Evolutionary conservation across 305 asterid genomes (phyloP), one percentile per base, ranked within the genome.

Genomic region (Ilex paraguariensis): DNA sequence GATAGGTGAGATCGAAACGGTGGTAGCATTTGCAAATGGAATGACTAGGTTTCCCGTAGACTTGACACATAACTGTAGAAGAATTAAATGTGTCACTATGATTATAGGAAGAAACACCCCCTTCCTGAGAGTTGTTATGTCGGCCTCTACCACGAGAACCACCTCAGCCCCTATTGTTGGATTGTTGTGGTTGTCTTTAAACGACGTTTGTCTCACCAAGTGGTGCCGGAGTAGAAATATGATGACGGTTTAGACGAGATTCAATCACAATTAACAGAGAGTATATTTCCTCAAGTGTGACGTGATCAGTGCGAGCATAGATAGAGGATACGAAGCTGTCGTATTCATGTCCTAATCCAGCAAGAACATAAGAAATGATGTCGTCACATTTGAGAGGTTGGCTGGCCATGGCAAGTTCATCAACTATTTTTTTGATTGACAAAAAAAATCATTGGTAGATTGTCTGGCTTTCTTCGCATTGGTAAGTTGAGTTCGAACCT

Each of bases 1-100:
- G 61, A 33, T 57, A 33, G 21, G 61, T 33, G 46, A 33, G 45
- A 57, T 57, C 61, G 9, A 59, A 59, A 4, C 16, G 33, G 17
- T 59, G 36, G 16, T 59, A 59, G 16, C n/a, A 59, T 16, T 42
- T 42, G 12, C 11, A 2, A 42, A 54, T 11, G 5, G 54, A n/a
- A 16, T 59, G 54, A 1, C 21, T 1, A 17, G 21, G 21, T 17
- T 17, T 17, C 21, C 1, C 21, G 21, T 1, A 17, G 21, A 17
- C 21, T 17, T 17, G 21, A 17, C 21, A 17, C 21, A 0, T 1
- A 17, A 17, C 21, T 17, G 1, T 17, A 17, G 21, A 17, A 17
- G 21, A 17, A 17, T 17, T 17, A 17, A 17, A 17, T 17, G 21
- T 17, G 21, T 17, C 21, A 17, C 21, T 17, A 1, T 1, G 21